Percentiles rank a stretch among this genome's conserved stretches.
These are phyloP conservation scores for Juncus effusus DNA, from an alignment of 176 grass and related monocot species.

Conservation along the genomic window DNA sequence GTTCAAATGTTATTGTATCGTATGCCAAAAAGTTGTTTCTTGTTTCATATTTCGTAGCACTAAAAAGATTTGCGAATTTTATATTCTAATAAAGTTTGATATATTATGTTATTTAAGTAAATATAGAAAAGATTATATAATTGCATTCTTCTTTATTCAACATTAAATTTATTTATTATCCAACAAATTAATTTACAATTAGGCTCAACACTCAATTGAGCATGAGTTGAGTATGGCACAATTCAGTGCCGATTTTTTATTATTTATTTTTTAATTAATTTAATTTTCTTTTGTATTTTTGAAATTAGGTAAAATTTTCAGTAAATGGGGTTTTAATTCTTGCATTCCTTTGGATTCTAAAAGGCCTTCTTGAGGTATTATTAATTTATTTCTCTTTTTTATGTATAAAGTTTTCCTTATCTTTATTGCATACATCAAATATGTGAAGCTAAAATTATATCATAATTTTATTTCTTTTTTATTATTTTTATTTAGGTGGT, in stretches of 20 bases:
- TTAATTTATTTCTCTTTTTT: conserved; percentile 5
- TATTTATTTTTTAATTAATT: background rate
- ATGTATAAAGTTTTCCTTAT: background rate
- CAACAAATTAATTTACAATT: background rate
- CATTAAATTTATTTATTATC: background rate
- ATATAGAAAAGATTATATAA: no score
- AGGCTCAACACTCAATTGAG: background rate
- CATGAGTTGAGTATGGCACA: background rate
- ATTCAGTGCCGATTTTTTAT: background rate
- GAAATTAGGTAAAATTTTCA: conserved; percentile 80
- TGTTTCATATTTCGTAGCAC: no score
- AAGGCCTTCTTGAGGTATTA: conserved; percentile 87
- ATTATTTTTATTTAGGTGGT: conserved; percentile 46
- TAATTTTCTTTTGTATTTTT: background rate
- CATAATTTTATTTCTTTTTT: background rate
- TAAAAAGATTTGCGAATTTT: no score
- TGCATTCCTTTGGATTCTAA: conserved; percentile 74
- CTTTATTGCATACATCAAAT: background rate
- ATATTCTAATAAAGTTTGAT: no score
- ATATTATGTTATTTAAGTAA: no score
- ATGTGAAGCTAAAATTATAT: background rate
- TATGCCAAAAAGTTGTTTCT: no score
- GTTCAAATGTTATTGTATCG: no score
- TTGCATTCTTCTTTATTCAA: background rate
- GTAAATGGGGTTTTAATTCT: conserved; percentile 81